A percentile compares a stretch with the other conserved stretches of the same genome.
These are phyloP conservation scores for Fusarium cyanostomum DNA, from an alignment of 2,329 filamentous ascomycete species.

Conservation along the genomic window DNA sequence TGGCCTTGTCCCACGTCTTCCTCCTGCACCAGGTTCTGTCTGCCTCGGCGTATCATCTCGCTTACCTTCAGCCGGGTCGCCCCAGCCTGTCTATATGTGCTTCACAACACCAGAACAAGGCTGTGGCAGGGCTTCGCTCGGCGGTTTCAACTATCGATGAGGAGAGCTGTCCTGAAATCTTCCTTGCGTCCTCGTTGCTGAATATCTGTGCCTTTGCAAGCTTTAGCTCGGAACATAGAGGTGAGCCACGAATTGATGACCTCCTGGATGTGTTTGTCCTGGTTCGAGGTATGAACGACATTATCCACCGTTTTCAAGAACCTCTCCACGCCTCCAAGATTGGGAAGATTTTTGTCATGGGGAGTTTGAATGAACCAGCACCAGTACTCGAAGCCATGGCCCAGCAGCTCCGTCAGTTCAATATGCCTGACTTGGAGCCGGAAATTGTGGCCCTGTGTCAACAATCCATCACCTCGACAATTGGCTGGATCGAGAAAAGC, in stretches of 20 bases:
- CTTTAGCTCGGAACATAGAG: slow-evolving; percentile 28
- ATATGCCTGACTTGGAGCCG: slow-evolving; percentile 8
- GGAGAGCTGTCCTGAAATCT: slow-evolving; percentile 47
- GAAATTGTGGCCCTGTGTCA: background rate
- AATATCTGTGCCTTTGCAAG: slow-evolving; percentile 46
- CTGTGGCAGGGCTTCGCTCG: slow-evolving; percentile 44
- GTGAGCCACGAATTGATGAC: slow-evolving; percentile 43
- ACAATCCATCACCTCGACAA: background rate
- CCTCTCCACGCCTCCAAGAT: slow-evolving; percentile 11
- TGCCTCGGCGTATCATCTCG: slow-evolving; percentile 45
- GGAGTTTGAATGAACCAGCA: background rate
- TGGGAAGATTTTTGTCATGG: slow-evolving; percentile 1
- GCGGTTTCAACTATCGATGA: slow-evolving; percentile 39
- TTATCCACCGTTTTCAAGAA: slow-evolving; percentile 40
- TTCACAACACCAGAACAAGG: slow-evolving; percentile 47
- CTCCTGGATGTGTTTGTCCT: slow-evolving; percentile 47
- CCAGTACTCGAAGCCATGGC: slow-evolving; percentile 8
- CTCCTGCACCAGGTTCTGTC: slow-evolving; percentile 48
- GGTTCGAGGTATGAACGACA: slow-evolving; percentile 44
- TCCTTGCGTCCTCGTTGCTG: slow-evolving; percentile 46
- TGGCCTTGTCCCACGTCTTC: slow-evolving; percentile 43
- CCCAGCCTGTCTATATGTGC: slow-evolving; percentile 39
- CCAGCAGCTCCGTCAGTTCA: slow-evolving; percentile 19
- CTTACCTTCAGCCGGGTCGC: slow-evolving; percentile 39
- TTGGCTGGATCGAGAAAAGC: slow-evolving; percentile 7